These are phyloP conservation scores for Phytomonas sp. DNA, from an alignment of 208 protist species.

Conservation along the genomic window DNA sequence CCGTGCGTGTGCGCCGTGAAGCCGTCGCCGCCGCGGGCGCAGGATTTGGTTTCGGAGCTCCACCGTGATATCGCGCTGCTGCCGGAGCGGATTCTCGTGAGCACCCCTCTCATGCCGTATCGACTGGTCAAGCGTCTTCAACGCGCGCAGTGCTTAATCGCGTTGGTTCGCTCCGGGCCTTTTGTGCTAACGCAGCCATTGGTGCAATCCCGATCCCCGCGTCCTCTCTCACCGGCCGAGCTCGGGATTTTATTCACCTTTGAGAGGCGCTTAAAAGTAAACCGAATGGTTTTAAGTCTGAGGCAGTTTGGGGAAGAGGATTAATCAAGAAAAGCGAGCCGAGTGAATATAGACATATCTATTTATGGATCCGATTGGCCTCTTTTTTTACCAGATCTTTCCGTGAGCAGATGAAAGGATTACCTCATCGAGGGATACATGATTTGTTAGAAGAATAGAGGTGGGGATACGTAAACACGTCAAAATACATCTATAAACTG, in stretches of 20 bases:
- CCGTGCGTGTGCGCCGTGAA: slow-evolving; percentile 44
- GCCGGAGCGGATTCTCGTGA: slow-evolving; percentile 45
- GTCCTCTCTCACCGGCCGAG: slow-evolving; percentile 41
- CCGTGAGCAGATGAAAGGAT: background rate
- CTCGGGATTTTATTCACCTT: slow-evolving; percentile 80
- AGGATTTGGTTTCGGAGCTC: slow-evolving; percentile 15
- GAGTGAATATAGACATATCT: background rate
- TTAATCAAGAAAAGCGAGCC: background rate
- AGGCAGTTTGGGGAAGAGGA: slow-evolving; percentile 46
- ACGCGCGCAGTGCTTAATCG: slow-evolving; percentile 36
- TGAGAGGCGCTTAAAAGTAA: slow-evolving; percentile 73
- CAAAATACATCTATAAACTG: too few relatives aligned
- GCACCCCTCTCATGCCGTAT: slow-evolving; percentile 71
- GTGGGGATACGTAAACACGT: too few relatives aligned
- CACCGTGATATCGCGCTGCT: slow-evolving; percentile 8
- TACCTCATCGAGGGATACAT: background rate
- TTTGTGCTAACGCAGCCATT: slow-evolving; percentile 48
- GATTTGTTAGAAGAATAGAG: background rate
- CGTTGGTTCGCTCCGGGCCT: slow-evolving; percentile 58
- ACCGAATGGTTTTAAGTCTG: slow-evolving; percentile 72
- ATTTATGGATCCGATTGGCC: background rate
- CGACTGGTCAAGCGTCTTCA: slow-evolving; percentile 45
- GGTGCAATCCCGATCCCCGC: slow-evolving; percentile 12
- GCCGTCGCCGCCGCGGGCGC: slow-evolving; percentile 8
- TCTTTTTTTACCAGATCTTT: background rate